Evolutionary conservation across 805 yeast genomes (phyloP), one percentile per base, ranked within the genome.

Genomic region (Myxozyma mucilagina): DNA sequence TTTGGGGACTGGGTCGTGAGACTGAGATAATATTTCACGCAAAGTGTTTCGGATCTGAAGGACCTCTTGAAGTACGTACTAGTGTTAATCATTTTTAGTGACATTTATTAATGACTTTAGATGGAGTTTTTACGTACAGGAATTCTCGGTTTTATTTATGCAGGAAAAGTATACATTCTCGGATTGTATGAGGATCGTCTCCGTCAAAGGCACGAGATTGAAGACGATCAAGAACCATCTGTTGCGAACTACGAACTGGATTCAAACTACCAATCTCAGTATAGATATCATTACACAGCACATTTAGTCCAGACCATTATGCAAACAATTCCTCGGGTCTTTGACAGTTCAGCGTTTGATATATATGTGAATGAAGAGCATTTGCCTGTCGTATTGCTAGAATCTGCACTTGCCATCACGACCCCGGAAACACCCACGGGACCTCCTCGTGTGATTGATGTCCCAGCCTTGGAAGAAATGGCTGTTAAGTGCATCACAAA

Each of bases 171-270:
- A 0, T 94, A 87, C 70, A 88, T 94, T 1, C 75, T 94, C 44
- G 97, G 99, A 0, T 78, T 90, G 42, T 90, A 91, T 65, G 99
- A 94, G 69, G 99, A 94, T 73, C 80, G 97, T 71, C 82, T 94
- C 50, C 81, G 93, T 50, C 97, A 91, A 73, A 76, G 87, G 60
- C 80, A 44, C 18, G 64, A 55, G 8, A 18, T 43, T 43, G 64
- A 44, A 48, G 64, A 73, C 47, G 71, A 71, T 24, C 69, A 20
- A 47, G 71, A 54, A 74, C 70, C 43, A 38, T 11, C 60, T 9
- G 32, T 36, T 7, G 42, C 41, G 9, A 42, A 36, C 13, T n/a
- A 49, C 5, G 56, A 42, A 36, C 10, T 59, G n/a, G 29, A 36
- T 13, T 42, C 32, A 24, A 31, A 49, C 6, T 72, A 29, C 24